A percentile compares a stretch with the other conserved stretches of the same genome.
Evolutionary conservation across 805 yeast genomes (phyloP).

Genomic region (Starmerella roubikii): DNA sequence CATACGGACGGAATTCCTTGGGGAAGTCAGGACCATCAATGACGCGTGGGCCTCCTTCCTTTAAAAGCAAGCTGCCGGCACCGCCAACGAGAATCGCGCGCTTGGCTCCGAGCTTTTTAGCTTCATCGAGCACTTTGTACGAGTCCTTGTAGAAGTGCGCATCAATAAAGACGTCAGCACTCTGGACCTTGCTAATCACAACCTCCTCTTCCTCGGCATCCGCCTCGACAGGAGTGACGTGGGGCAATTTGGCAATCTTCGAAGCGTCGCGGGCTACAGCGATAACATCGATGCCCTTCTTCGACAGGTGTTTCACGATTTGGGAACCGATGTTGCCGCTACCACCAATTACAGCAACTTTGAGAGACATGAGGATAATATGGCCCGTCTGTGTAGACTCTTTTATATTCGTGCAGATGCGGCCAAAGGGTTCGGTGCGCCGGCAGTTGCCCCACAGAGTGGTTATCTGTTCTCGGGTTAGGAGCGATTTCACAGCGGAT

Average conservation of each 20-base stretch:
- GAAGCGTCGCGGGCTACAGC: slow-evolving; percentile 12
- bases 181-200: slow-evolving; percentile 4
- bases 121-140: slow-evolving; percentile 1
- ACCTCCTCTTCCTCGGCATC: slow-evolving; percentile 11
- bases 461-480: too few species aligned
- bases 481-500: too few species aligned
- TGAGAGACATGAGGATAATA: too few species aligned
- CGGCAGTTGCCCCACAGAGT: too few species aligned
- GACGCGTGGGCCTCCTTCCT: slow-evolving; percentile 11
- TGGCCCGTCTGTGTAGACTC: too few species aligned
- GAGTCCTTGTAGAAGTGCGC: slow-evolving; percentile 8
- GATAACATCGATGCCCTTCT: slow-evolving; percentile 7
- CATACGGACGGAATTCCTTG: slow-evolving; percentile 5
- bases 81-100: slow-evolving; percentile 13
- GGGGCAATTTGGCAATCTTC: slow-evolving; percentile 2
- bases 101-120: slow-evolving; percentile 10
- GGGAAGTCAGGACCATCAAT: slow-evolving; percentile 13
- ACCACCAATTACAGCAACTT: slow-evolving; percentile 19
- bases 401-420: too few species aligned
- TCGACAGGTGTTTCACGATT: slow-evolving; percentile 7
- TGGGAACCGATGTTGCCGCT: slow-evolving; percentile 27
- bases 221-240: slow-evolving; percentile 7
- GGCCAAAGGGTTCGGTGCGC: too few species aligned
- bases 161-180: slow-evolving; percentile 8
- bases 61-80: slow-evolving; percentile 8